Evolutionary conservation across 805 yeast species (phyloP).

Genomic region (Lachancea nothofagi): DNA sequence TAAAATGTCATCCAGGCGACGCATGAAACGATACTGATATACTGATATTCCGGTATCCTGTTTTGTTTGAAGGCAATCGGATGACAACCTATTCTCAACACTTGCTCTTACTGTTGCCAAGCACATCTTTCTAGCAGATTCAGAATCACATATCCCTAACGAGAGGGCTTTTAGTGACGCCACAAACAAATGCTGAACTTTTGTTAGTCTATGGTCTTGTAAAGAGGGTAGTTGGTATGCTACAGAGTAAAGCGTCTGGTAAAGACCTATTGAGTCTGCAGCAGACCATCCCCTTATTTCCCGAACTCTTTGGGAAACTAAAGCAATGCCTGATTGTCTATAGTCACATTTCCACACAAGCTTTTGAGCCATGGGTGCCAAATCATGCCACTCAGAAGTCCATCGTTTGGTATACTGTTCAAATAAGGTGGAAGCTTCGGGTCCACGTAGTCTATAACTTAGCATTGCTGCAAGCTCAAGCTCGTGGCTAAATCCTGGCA

Average conservation of each 20-base stretch:
- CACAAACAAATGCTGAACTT: conserved; percentile 23
- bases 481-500: conserved; percentile 16
- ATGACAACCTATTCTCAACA: conserved; percentile 20
- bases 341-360: conserved; percentile 8
- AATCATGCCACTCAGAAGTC: conserved; percentile 2
- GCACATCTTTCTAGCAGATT: background rate
- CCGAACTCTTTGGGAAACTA: background rate
- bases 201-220: conserved; percentile 11
- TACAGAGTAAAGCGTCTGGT: conserved; percentile 26
- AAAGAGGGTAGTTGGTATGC: conserved; percentile 16
- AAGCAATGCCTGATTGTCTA: conserved; percentile 1
- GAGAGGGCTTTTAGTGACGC: conserved; percentile 18
- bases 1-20: conserved; percentile 23
- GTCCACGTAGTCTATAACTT: conserved; percentile 20
- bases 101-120: conserved; percentile 24
- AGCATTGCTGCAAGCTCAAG: conserved; percentile 21
- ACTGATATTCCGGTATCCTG: conserved; percentile 12
- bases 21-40: conserved; percentile 26
- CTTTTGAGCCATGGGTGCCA: conserved; percentile 9
- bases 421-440: background rate
- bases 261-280: conserved; percentile 19
- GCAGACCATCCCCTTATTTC: conserved; percentile 3
- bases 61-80: conserved; percentile 6
- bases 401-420: conserved; percentile 2
- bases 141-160: conserved; percentile 14